Evolutionary conservation across 2,329 filamentous ascomycete species (phyloP).

Genomic region (Aspergillus caelatus): DNA sequence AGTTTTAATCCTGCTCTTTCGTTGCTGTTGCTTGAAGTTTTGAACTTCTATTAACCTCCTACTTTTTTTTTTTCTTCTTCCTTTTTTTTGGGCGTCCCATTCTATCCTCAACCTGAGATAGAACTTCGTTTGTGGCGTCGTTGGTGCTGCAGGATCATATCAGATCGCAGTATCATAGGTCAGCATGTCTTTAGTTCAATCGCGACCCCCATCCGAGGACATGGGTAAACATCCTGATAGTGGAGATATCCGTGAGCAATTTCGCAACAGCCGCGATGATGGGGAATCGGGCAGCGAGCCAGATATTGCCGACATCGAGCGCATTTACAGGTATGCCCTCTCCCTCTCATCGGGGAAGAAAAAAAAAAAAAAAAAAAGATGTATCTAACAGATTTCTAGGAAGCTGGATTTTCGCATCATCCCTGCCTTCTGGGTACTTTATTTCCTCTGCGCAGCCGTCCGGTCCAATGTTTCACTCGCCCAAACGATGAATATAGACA

Average conservation of each 20-base stretch:
- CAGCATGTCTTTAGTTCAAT: constrained; percentile 8
- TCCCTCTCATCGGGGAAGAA: background rate
- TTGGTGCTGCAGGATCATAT: background rate
- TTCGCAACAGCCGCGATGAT: constrained; percentile 17
- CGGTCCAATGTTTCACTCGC: constrained; percentile 89
- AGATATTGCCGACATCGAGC: constrained; percentile 38
- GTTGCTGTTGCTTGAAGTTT: background rate
- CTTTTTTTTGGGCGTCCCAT: background rate
- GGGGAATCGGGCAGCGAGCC: constrained; percentile 31
- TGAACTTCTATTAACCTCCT: background rate
- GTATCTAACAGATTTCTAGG: constrained; percentile 30
- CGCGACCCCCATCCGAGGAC: constrained; percentile 4
- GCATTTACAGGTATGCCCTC: constrained; percentile 38
- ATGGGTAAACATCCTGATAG: constrained; percentile 7
- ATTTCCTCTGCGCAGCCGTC: constrained; percentile 90
- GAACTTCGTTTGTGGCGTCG: background rate
- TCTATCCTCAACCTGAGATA: background rate
- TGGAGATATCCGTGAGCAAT: constrained; percentile 9
- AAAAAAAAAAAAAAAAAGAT: background rate
- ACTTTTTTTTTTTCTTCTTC: background rate
- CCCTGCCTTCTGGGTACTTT: constrained; percentile 83
- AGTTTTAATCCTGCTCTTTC: background rate
- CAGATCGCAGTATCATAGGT: background rate
- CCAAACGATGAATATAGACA: constrained; percentile 83
- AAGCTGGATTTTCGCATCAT: constrained; percentile 63